These are phyloP conservation scores for Paramyrothecium sp. DNA, from an alignment of 2,329 filamentous ascomycete species.

Conservation along the genomic window DNA sequence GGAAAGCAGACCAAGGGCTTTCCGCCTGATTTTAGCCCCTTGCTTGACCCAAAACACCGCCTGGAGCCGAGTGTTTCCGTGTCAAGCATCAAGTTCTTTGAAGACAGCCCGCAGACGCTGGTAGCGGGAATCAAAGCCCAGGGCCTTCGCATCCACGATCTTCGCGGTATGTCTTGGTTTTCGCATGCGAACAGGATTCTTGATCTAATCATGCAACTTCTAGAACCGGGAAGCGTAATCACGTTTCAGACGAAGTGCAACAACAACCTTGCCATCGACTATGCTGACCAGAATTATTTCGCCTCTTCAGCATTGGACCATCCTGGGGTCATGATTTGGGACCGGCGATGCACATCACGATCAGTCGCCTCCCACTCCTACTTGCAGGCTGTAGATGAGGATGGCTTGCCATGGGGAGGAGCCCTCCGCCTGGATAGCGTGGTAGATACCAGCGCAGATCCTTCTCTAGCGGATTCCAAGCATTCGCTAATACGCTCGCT, in stretches of 20 bases:
- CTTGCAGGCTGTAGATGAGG: slow-evolving; percentile 56
- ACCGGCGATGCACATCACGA: slow-evolving; percentile 62
- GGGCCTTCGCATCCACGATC: slow-evolving; percentile 73
- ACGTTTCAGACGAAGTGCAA: slow-evolving; percentile 67
- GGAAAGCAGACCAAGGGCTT: slow-evolving; percentile 49
- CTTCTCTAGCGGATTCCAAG: slow-evolving; percentile 50
- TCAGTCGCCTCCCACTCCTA: slow-evolving; percentile 54
- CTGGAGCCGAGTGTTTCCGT: slow-evolving; percentile 71
- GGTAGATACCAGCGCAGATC: slow-evolving; percentile 53
- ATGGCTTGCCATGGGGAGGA: slow-evolving; percentile 62
- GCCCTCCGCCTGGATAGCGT: slow-evolving; percentile 56
- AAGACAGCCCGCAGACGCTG: slow-evolving; percentile 71
- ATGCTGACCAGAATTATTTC: slow-evolving; percentile 79
- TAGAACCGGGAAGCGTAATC: slow-evolving; percentile 50
- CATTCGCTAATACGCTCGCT: slow-evolving; percentile 62
- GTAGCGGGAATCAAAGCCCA: slow-evolving; percentile 75
- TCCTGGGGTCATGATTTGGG: slow-evolving; percentile 75
- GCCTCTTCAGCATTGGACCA: slow-evolving; percentile 76
- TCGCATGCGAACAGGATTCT: no score
- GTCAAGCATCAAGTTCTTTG: slow-evolving; percentile 79
- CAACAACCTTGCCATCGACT: slow-evolving; percentile 75
- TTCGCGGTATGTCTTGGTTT: slow-evolving; percentile 58
- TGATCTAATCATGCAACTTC: slow-evolving; percentile 6
- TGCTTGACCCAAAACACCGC: slow-evolving; percentile 57
- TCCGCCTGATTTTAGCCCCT: slow-evolving; percentile 42